Evolutionary conservation across 2,329 filamentous ascomycete species (phyloP).

Genomic region (Hymenoscyphus albidus): DNA sequence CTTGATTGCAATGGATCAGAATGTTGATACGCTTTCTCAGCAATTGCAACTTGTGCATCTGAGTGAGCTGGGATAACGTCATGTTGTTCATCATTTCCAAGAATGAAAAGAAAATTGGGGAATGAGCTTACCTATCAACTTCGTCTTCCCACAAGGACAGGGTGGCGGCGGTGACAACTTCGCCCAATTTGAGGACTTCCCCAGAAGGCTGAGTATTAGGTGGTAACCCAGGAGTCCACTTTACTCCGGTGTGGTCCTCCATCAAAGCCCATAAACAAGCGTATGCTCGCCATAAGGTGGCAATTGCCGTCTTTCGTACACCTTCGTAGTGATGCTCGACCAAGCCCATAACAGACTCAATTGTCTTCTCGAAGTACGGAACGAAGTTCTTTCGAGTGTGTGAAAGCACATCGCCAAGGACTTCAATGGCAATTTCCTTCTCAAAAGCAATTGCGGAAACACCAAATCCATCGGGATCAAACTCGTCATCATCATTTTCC

Average conservation of each 20-base stretch:
- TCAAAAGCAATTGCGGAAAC: constrained; percentile 88
- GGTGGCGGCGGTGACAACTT: constrained; percentile 80
- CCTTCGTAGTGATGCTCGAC: constrained; percentile 89
- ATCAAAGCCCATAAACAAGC: constrained; percentile 85
- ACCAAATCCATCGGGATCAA: constrained; percentile 80
- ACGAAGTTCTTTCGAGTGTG: constrained; percentile 77
- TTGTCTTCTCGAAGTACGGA: constrained; percentile 83
- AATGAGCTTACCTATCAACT: constrained; percentile 76
- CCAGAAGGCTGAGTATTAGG: constrained; percentile 73
- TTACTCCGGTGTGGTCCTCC: constrained; percentile 71
- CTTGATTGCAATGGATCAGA: constrained; percentile 38
- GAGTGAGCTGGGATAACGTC: constrained; percentile 99
- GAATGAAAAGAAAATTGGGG: constrained; percentile 24
- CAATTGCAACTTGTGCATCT: constrained; percentile 83
- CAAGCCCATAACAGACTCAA: constrained; percentile 75
- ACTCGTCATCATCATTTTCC: constrained; percentile 70
- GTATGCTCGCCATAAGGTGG: constrained; percentile 90
- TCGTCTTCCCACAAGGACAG: constrained; percentile 85
- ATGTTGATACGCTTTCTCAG: constrained; percentile 74
- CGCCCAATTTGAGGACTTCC: constrained; percentile 79
- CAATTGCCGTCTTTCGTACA: constrained; percentile 85
- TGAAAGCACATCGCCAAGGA: constrained; percentile 86
- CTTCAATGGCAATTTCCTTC: constrained; percentile 96
- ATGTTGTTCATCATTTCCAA: constrained; percentile 74
- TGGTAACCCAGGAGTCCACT: constrained; percentile 87